Evolutionary conservation across 371 early-diverging fungal species (phyloP).

Genomic region (Actinomucor elegans): DNA sequence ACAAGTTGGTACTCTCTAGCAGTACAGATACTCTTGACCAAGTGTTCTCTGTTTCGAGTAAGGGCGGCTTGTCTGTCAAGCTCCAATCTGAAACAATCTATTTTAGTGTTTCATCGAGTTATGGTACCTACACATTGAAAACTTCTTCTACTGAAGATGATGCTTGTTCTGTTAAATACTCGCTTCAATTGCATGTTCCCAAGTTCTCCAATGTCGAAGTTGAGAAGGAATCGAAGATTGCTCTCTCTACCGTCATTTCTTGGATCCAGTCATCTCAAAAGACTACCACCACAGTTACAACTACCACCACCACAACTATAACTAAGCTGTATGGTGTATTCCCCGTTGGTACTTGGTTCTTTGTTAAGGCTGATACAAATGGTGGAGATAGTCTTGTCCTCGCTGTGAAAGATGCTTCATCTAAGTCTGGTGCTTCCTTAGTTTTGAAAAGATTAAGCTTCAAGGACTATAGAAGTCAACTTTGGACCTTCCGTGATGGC

Average conservation of each 20-base stretch:
- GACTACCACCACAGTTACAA: background rate
- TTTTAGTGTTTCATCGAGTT: constrained; percentile 14
- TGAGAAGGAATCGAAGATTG: constrained; percentile 26
- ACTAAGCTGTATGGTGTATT: constrained; percentile 30
- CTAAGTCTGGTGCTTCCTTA: constrained; percentile 10
- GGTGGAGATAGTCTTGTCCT: constrained; percentile 26
- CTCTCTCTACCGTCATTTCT: constrained; percentile 22
- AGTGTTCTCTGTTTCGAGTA: constrained; percentile 21
- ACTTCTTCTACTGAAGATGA: background rate
- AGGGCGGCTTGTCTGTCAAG: constrained; percentile 23
- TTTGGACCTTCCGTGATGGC: constrained; percentile 55
- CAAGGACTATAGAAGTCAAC: constrained; percentile 39
- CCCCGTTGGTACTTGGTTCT: constrained; percentile 41
- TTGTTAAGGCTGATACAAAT: constrained; percentile 30
- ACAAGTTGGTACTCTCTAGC: constrained; percentile 31
- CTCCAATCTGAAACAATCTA: constrained; percentile 24
- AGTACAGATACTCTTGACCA: constrained; percentile 27
- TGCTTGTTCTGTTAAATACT: background rate
- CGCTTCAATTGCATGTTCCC: constrained; percentile 37
- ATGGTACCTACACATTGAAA: constrained; percentile 1
- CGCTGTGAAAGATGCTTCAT: constrained; percentile 23
- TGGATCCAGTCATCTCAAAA: constrained; percentile 27
- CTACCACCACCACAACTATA: constrained; percentile 1
- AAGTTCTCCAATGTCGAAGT: constrained; percentile 23
- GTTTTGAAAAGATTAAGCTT: constrained; percentile 30